Evolutionary conservation across 768 basidiomycete species (phyloP).

Genomic region (Boletus patriciae): DNA sequence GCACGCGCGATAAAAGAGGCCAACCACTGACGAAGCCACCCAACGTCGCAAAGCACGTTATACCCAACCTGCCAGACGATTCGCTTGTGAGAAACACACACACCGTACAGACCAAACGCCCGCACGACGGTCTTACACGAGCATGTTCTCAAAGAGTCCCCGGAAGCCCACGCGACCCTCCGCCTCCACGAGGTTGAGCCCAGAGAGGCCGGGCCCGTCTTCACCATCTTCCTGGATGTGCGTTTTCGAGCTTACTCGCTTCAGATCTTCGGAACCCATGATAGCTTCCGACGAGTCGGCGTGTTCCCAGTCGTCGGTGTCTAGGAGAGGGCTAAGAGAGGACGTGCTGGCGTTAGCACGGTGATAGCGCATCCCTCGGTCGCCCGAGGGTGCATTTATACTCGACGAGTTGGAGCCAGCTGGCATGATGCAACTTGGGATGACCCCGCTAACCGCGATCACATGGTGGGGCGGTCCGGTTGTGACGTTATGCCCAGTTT

Average conservation of each 20-base stretch:
- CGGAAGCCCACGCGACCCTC: constrained; percentile 27
- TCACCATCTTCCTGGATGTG: neutral
- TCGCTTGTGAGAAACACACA: neutral
- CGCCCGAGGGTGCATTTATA: constrained; percentile 14
- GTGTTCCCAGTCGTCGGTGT: constrained; percentile 7
- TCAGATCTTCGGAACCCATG: constrained; percentile 12
- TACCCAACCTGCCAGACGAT: constrained; percentile 23
- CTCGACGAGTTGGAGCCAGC: neutral
- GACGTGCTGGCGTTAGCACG: constrained; percentile 15
- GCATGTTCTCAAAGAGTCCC: constrained; percentile 30
- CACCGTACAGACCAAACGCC: neutral
- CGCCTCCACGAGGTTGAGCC: constrained; percentile 12
- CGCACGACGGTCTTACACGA: constrained; percentile 21
- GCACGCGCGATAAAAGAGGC: neutral
- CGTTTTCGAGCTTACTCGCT: neutral
- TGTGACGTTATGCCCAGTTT: neutral
- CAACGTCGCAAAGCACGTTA: constrained; percentile 33
- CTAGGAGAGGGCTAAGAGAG: constrained; percentile 12
- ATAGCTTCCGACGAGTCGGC: neutral
- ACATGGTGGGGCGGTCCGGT: neutral
- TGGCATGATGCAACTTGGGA: neutral
- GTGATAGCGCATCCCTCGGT: neutral
- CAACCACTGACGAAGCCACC: constrained; percentile 32
- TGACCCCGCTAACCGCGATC: neutral
- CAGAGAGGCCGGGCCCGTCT: neutral